phyloP scores from a whole-genome alignment of 139 green algal species.

The Monoraphidium neglectum region DNA sequence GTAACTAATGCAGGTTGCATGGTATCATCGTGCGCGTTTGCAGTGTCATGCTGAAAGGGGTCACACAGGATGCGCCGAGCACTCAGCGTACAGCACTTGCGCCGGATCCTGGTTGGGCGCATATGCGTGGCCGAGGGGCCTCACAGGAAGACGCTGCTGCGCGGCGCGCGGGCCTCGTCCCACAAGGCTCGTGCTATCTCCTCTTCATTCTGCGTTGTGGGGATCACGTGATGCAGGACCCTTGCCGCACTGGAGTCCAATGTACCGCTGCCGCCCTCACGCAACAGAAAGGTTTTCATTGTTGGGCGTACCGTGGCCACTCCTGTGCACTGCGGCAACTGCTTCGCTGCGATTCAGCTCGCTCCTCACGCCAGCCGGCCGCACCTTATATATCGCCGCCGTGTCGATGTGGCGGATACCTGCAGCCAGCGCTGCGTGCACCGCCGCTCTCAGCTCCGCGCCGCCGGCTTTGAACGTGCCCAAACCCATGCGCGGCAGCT shows the following conservation, averaged over 20 bases:
- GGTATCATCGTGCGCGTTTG: no score
- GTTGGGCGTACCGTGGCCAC: slow-evolving; percentile 12
- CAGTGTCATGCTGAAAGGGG: no score
- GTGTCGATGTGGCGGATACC: slow-evolving; percentile 78
- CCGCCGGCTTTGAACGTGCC: slow-evolving; percentile 65
- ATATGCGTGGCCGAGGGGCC: background rate
- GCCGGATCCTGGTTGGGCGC: no score
- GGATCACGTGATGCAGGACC: background rate
- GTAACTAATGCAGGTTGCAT: no score
- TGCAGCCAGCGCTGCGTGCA: slow-evolving; percentile 46
- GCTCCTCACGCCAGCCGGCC: background rate
- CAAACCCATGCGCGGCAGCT: slow-evolving; percentile 58
- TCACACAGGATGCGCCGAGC: background rate
- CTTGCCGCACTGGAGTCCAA: background rate
- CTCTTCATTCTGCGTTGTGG: slow-evolving; percentile 49
- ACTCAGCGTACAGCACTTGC: background rate
- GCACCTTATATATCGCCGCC: slow-evolving; percentile 71
- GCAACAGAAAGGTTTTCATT: background rate
- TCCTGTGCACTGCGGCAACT: slow-evolving; percentile 4
- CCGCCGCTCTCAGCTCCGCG: slow-evolving; percentile 30
- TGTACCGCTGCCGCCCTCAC: slow-evolving; percentile 4
- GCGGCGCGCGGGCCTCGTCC: background rate
- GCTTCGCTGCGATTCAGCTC: background rate
- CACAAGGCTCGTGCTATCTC: slow-evolving; percentile 38
- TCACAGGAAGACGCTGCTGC: slow-evolving; percentile 14